These are phyloP conservation scores for Blumeria graminis DNA, from an alignment of 2,329 filamentous ascomycete genomes.

Conservation along the genomic window DNA sequence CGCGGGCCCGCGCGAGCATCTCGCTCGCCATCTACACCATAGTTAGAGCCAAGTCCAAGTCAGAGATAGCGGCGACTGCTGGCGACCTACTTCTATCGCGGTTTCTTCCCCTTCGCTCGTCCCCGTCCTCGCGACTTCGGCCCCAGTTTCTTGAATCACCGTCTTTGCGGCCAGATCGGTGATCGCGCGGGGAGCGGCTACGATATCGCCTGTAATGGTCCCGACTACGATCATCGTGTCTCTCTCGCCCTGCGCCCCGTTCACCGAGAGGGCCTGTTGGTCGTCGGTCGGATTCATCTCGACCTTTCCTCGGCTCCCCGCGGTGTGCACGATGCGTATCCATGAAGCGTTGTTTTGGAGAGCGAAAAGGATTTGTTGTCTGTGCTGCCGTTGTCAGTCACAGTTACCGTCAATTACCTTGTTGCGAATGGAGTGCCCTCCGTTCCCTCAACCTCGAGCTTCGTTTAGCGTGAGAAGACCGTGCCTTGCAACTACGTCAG, in stretches of 20 bases:
- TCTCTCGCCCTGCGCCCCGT: conserved; percentile 13
- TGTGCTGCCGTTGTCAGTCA: no score
- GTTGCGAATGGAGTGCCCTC: no score
- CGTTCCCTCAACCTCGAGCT: no score
- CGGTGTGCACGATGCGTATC: no score
- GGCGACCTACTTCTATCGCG: conserved; percentile 3
- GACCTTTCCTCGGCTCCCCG: no score
- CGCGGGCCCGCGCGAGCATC: conserved; percentile 6
- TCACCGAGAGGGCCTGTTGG: conserved; percentile 3
- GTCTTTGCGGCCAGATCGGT: conserved; percentile 8
- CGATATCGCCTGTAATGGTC: conserved; percentile 16
- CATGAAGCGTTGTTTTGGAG: no score
- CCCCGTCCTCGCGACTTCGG: conserved; percentile 5
- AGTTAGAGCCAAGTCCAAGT: conserved; percentile 4
- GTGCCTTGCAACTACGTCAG: no score
- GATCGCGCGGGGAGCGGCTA: conserved; percentile 12
- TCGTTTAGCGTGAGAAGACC: no score
- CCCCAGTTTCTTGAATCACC: conserved; percentile 5
- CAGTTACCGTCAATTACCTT: no score
- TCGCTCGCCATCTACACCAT: conserved; percentile 7
- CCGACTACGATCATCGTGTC: conserved; percentile 12
- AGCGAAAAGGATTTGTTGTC: no score
- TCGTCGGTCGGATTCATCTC: neutral
- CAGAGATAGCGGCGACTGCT: neutral
- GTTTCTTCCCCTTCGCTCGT: conserved; percentile 4